Evolutionary conservation across 441 rosid genomes (phyloP).

Genomic region (Macaranga tanarius): DNA sequence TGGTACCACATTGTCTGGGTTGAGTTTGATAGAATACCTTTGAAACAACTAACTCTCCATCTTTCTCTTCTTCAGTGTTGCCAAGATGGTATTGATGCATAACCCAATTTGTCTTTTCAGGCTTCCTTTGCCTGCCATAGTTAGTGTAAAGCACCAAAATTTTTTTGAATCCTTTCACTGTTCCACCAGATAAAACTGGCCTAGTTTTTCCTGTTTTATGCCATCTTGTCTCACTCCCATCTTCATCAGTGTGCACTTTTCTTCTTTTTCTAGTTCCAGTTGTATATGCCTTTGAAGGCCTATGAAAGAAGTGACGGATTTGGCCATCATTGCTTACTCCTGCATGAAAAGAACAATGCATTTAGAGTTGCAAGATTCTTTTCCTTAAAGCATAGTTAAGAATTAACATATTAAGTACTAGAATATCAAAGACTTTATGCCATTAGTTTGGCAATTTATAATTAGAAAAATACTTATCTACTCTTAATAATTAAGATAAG

Average conservation of each 20-base stretch:
- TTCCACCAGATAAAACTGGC: slow-evolving; percentile 51
- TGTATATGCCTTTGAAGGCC: slow-evolving; percentile 97
- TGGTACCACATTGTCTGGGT: slow-evolving; percentile 77
- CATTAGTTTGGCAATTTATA: no score
- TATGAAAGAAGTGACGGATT: slow-evolving; percentile 89
- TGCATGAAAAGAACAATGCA: slow-evolving; percentile 25
- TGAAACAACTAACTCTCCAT: slow-evolving; percentile 81
- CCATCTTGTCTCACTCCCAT: slow-evolving; percentile 93
- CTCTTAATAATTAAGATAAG: no score
- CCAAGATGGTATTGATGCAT: slow-evolving; percentile 99
- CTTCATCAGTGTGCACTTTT: slow-evolving; percentile 77
- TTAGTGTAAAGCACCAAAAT: slow-evolving; percentile 93
- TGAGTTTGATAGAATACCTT: slow-evolving; percentile 96
- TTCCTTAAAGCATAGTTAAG: not conserved
- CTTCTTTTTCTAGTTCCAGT: slow-evolving; percentile 94
- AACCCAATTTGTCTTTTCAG: slow-evolving; percentile 97
- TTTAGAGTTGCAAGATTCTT: not conserved
- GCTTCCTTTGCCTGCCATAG: slow-evolving; percentile 87
- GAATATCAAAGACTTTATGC: no score
- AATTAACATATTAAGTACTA: no score
- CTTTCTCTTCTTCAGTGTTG: slow-evolving; percentile 78
- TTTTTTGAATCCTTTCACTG: slow-evolving; percentile 76
- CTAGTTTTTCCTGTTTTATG: slow-evolving; percentile 98
- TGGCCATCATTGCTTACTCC: slow-evolving; percentile 94
- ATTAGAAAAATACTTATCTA: no score